Conservation (phyloP, 2,329 filamentous ascomycete genomes). For the Botrytis paeoniae region DNA sequence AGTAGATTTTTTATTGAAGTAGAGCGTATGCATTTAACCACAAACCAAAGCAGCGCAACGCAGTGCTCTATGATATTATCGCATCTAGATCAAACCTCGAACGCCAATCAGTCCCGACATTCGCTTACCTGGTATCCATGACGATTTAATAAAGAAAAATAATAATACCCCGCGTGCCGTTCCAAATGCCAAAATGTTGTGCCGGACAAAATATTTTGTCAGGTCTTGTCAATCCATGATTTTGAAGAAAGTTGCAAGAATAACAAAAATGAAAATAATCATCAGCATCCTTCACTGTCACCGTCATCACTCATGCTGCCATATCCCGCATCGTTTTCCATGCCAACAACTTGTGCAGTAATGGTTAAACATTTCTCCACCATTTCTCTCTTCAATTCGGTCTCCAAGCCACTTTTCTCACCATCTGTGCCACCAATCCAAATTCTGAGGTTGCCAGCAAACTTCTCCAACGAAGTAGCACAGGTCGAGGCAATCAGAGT, state of each 20-base stretch:
- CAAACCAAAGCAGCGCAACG: neutral
- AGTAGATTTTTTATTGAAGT: neutral
- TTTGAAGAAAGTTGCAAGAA: neutral
- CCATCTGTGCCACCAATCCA: slow-evolving; percentile 57
- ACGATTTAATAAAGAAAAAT: neutral
- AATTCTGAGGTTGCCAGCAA: slow-evolving; percentile 56
- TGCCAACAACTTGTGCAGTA: slow-evolving; percentile 56
- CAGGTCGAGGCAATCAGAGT: slow-evolving; percentile 48
- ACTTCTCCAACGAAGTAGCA: slow-evolving; percentile 50
- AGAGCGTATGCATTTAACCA: neutral
- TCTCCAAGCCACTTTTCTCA: slow-evolving; percentile 50
- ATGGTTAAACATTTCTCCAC: slow-evolving; percentile 55
- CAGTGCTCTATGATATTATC: slow-evolving; percentile 11
- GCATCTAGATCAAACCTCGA: slow-evolving; percentile 13
- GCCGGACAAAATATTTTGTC: neutral
- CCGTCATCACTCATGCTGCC: slow-evolving; percentile 52
- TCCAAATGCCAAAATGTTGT: neutral
- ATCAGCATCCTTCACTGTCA: slow-evolving; percentile 33
- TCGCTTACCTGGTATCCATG: slow-evolving; percentile 10
- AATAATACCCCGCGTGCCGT: neutral
- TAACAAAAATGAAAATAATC: neutral
- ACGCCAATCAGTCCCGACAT: slow-evolving; percentile 7
- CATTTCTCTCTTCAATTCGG: slow-evolving; percentile 51
- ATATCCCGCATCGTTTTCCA: slow-evolving; percentile 61
- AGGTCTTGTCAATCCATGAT: neutral